Base-by-base conservation (phyloP, 371 early-diverging fungal species). In the Rhizopus stolonifer region DNA sequence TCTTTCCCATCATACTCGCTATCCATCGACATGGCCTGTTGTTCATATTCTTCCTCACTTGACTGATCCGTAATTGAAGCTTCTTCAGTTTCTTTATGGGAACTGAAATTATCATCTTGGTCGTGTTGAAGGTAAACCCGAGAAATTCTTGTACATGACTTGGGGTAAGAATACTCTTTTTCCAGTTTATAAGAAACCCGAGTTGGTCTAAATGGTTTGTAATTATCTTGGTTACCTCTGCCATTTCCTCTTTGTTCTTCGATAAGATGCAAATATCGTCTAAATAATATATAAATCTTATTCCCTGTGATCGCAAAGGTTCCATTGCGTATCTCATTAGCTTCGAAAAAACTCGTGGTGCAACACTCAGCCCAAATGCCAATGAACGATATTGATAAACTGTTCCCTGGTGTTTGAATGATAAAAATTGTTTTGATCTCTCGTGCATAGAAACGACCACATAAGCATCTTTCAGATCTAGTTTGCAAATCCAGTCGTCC, bases 311-410 rank as follows among this genome's bases (percentile, higher is more conserved):
- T 34, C 58, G 39, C 9, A 52, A 7, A 0, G 40, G 26, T 48
- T 52, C 52, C 26, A 47, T 42, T 0, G 53, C 52, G 36, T 44
- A 38, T 19, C 52, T 15, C 33, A 53, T 40, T 21, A 52, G 1
- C 23, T 49, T 52, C 3, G 49, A 45, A 24, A 53, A 59, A 0
- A 59, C 15, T 7, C 60, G 19, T 1, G 60, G 60, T n/a, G 29
- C 31, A 13, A 53, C 49, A 29, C 42, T 59, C 15, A 59, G 17
- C 1, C 54, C 60, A 40, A 58, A 58, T 0, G 25, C 46, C 14
- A 58, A 34, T 2, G 58, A 9, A 7, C 10, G 52, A 43, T 59
- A 59, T 23, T 52, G 52, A 40, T 59, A 59, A 4, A 54, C 19
- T 14, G 38, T 44, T 1, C 50, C 50, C 23, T 22, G 11, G 17